These are phyloP conservation scores for Castanea crenata DNA, from an alignment of 306 rosid genomes.

Conservation along the genomic window DNA sequence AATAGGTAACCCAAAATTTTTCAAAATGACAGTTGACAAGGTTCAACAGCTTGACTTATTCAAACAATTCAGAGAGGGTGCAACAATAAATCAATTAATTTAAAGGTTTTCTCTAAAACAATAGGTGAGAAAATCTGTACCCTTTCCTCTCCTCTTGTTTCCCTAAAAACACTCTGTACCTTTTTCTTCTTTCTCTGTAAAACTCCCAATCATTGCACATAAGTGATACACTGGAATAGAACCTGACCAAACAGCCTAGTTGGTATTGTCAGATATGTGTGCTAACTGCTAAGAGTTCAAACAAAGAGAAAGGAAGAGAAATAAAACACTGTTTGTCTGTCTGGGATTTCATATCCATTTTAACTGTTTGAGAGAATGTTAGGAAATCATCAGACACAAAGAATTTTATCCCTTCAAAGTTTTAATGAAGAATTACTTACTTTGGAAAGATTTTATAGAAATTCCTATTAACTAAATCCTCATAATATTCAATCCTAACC, in stretches of 20 bases:
- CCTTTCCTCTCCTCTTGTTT: not conserved
- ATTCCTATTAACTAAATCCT: not conserved
- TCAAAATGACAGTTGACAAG: not conserved
- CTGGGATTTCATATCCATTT: not conserved
- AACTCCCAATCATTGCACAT: not conserved
- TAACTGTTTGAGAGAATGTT: not conserved
- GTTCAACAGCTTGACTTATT: not conserved
- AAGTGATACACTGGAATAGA: not conserved
- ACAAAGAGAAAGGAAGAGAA: no score
- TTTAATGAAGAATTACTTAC: not conserved
- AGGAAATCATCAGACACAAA: not conserved
- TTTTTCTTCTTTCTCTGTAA: not conserved
- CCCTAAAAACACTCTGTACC: not conserved
- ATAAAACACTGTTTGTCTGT: no score
- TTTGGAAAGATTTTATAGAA: not conserved
- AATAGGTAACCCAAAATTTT: not conserved
- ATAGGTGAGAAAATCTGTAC: not conserved
- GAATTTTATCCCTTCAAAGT: not conserved
- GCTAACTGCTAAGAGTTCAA: no score
- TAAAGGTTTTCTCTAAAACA: not conserved
- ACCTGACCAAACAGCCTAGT: not conserved
- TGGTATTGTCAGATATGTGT: not conserved
- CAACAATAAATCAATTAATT: not conserved
- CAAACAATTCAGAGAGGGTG: not conserved
- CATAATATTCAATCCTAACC: not conserved